phyloP scores from a whole-genome alignment of 2,329 filamentous ascomycete genomes.

The Aspergillus thermomutatus region DNA sequence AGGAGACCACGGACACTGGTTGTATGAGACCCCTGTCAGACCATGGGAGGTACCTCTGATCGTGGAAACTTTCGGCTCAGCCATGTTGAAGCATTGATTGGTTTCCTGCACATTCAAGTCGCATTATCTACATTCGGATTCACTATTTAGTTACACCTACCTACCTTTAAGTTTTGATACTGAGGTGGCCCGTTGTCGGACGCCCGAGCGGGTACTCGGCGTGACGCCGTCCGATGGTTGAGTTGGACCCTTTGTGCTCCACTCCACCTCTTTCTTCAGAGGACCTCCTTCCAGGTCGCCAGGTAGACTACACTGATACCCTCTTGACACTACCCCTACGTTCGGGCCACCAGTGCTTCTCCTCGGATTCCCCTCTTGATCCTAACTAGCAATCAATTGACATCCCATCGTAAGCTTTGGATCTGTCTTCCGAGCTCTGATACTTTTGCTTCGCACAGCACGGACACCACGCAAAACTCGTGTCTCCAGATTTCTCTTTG shows the following conservation, averaged over 20 bases:
- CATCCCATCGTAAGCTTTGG: not conserved
- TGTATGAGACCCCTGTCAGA: not conserved
- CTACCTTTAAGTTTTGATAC: not conserved
- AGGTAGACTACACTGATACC: not conserved
- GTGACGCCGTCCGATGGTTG: constrained; percentile 1
- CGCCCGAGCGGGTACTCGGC: constrained; percentile 11
- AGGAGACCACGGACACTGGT: not conserved
- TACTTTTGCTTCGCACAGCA: not conserved
- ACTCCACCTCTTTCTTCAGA: not conserved
- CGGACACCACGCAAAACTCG: not conserved
- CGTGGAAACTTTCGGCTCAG: not conserved
- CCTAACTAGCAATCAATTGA: not conserved
- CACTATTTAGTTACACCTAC: not conserved
- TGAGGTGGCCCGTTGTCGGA: not conserved
- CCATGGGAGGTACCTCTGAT: not conserved
- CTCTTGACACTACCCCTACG: not conserved
- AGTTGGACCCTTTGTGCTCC: not conserved
- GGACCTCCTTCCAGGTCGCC: not conserved
- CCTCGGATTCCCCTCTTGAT: not conserved
- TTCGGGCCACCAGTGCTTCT: not conserved
- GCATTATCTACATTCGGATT: not conserved
- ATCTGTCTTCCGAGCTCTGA: not conserved
- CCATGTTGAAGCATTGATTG: not conserved
- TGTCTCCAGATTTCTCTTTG: not conserved
- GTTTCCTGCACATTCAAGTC: not conserved